These are phyloP conservation scores for Schwanniomyces sp. DNA, from an alignment of 805 yeast genomes.

Conservation along the genomic window DNA sequence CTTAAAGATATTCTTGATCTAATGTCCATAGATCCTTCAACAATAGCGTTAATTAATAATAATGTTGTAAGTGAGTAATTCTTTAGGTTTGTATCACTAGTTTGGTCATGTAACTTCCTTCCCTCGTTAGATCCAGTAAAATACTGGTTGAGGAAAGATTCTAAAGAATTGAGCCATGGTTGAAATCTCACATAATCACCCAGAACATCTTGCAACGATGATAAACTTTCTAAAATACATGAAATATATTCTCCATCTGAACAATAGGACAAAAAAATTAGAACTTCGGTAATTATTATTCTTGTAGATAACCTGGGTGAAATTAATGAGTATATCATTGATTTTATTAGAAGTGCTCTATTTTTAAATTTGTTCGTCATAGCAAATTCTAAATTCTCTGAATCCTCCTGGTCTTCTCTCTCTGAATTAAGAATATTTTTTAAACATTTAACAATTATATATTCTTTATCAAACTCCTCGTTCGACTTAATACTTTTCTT, in stretches of 20 bases:
- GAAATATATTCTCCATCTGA: slow-evolving; percentile 23
- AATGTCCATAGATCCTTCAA: slow-evolving; percentile 25
- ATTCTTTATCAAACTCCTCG: slow-evolving; percentile 44
- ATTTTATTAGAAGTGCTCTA: slow-evolving; percentile 32
- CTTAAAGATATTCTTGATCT: slow-evolving; percentile 30
- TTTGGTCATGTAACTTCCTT: slow-evolving; percentile 3
- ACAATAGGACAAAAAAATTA: slow-evolving; percentile 34
- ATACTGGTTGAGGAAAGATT: slow-evolving; percentile 32
- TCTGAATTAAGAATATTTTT: slow-evolving; percentile 31
- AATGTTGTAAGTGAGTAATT: slow-evolving; percentile 37
- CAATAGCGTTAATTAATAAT: slow-evolving; percentile 32
- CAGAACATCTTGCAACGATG: slow-evolving; percentile 29
- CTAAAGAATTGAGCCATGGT: slow-evolving; percentile 42
- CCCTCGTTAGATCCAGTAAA: slow-evolving; percentile 8
- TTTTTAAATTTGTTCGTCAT: slow-evolving; percentile 10
- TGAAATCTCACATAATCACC: slow-evolving; percentile 38
- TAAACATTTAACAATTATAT: slow-evolving; percentile 36
- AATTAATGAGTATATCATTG: slow-evolving; percentile 36
- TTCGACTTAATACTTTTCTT: slow-evolving; percentile 44
- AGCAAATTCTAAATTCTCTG: slow-evolving; percentile 6
- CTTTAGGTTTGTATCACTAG: slow-evolving; percentile 19
- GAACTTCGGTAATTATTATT: slow-evolving; percentile 39
- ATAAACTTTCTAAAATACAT: slow-evolving; percentile 30
- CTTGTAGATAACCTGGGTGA: slow-evolving; percentile 43
- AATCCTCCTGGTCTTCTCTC: slow-evolving; percentile 11